phyloP scores from a whole-genome alignment of 2,329 filamentous ascomycete genomes.

The Aspergillus ruber region DNA sequence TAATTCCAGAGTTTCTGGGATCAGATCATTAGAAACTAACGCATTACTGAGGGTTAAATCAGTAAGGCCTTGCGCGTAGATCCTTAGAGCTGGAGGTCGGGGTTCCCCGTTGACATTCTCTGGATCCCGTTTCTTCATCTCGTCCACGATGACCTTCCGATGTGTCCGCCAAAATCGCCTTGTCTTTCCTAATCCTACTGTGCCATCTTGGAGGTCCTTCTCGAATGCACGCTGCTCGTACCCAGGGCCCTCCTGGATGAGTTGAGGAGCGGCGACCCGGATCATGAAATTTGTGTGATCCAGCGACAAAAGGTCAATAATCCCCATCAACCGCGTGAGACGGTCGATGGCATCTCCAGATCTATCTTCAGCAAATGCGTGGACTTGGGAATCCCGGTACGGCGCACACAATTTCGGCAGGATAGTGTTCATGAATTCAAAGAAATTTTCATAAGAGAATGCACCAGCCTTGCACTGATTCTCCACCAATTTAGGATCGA shows the following conservation, averaged over 20 bases:
- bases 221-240: constrained; percentile 58
- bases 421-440: constrained; percentile 56
- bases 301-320: constrained; percentile 56
- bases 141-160: constrained; percentile 38
- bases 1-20: constrained; percentile 56
- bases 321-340: constrained; percentile 55
- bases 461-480: constrained; percentile 53
- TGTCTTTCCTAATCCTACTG: constrained; percentile 47
- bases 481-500: constrained; percentile 54
- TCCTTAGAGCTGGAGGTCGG: constrained; percentile 30
- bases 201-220: constrained; percentile 47
- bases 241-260: constrained; percentile 55
- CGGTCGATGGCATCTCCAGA: constrained; percentile 56
- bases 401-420: constrained; percentile 60
- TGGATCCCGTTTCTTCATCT: constrained; percentile 44
- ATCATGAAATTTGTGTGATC: constrained; percentile 63
- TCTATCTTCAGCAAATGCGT: constrained; percentile 47
- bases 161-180: constrained; percentile 49
- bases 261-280: constrained; percentile 52
- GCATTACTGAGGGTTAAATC: constrained; percentile 53
- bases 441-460: constrained; percentile 60
- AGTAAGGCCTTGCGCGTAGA: constrained; percentile 56
- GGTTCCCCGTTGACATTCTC: constrained; percentile 30
- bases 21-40: constrained; percentile 43
- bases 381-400: constrained; percentile 55